Base-by-base conservation (phyloP, 2,329 filamentous ascomycete genomes). In the Fusarium scirpi region DNA sequence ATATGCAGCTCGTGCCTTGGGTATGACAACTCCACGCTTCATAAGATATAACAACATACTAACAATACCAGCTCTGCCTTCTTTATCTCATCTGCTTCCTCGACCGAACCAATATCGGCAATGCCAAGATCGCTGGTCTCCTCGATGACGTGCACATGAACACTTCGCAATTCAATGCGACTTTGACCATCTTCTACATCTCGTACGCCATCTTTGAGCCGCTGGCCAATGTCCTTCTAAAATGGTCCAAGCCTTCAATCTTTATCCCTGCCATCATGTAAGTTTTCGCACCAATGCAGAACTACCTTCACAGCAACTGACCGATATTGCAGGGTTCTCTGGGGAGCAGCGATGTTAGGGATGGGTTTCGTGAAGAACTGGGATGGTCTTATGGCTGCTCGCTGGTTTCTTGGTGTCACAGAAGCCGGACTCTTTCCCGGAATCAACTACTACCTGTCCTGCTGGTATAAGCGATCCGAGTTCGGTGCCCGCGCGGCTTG, bases 181-280 rank as follows among this genome's bases (percentile, higher is more conserved):
- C 90, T 1, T 84, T 97, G 10, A 93, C 92, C 34, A 91, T 97
- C 72, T 97, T 97, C 82, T 97, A 97, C 82, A 85, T 97, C 52
- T 94, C 92, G 1, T 97, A 97, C 78, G 86, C 92, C 4, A 80
- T 94, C 34, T 94, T 93, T 68, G 93, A 96, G 78, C 89, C 90
- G 0, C 74, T 94, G 45, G 94, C 92, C 64, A 97, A 97, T 77
- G 83, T 95, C 48, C 80, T 97, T 25, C 88, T 97, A 63, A 97
- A 97, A 81, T 86, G 85, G 20, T 82, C 93, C 66, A 86, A 89
- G 2, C 94, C 94, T 0, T 93, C 91, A 41, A 81, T 94, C 56
- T 97, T 97, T 77, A 89, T 97, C 58, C 92, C 94, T 4, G 82
- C 87, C 32, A 97, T 97, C 76, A 97, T 97, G 91, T 85, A 87